Evolutionary conservation across 2,329 filamentous ascomycete species (phyloP), one percentile per base, ranked within the genome.

Genomic region (Colletotrichum eremochloae): DNA sequence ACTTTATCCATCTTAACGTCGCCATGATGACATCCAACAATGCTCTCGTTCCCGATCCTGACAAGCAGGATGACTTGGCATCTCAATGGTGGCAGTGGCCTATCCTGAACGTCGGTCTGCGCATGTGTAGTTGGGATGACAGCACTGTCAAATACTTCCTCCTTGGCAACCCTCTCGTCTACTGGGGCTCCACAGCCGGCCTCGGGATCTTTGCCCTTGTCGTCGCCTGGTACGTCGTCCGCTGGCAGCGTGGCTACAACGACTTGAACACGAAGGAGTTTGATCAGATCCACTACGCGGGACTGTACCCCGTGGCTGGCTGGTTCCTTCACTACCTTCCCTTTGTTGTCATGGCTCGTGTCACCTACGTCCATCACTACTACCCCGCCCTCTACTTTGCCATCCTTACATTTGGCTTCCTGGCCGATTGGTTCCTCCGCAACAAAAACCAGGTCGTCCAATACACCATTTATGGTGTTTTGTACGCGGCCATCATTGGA

Each of bases 1-100:
- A 99, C 83, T 99, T 99, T 79, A 92, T 99, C 75, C 96, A 99
- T 82, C 86, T 98, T 74, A 99, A 99, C 81, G 96, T 99, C 74
- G 96, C 96, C 74, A 99, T 99, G 96, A 98, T 98, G 96, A 99
- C 96, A 4, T 98, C 96, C 50, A 99, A 99, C 88, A 99, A 99
- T 80, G 96, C 96, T 33, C 90, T 99, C 57, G 94, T 99, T 29
- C 96, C 96, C 5, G 96, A 99, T 79, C 96, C 96, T 5, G 96
- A 99, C 82, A 99, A 99, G 89, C 96, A 99, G 82, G 96, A 99
- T 79, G 96, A 99, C 79, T 90, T 99, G 60, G 96, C 96, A 42
- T 99, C 96, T 18, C 88, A 95, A 76, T 98, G 95, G 87, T 99
- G 96, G 96, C 95, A 99, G 84, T 99, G 96, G 96, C 96, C 96